Percentiles rank a stretch among this genome's conserved stretches.
Evolutionary conservation across 1,139 yeast genomes (phyloP).

Genomic region (Petasospora rhodanensis): DNA sequence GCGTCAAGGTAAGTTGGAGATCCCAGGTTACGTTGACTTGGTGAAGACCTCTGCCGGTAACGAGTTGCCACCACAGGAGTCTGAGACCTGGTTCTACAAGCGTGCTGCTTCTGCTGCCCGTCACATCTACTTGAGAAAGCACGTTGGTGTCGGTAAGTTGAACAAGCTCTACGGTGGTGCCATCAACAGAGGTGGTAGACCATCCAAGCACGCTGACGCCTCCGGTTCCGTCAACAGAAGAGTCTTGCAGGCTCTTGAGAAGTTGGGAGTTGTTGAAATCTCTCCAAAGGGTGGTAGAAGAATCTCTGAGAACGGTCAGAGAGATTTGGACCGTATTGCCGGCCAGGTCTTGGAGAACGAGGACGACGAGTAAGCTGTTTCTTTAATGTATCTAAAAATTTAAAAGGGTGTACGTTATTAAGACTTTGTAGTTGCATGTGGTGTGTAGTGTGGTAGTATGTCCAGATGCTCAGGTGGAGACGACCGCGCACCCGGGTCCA

Average conservation of each 20-base stretch:
- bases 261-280: slow-evolving; percentile 95
- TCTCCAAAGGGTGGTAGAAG: slow-evolving; percentile 99
- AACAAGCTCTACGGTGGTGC: slow-evolving; percentile 99
- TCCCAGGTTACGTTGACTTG: slow-evolving; percentile 99
- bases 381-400: slow-evolving; percentile 8
- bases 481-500: no score
- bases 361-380: slow-evolving; percentile 54
- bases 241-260: slow-evolving; percentile 96
- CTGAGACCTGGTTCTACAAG: slow-evolving; percentile 99
- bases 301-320: slow-evolving; percentile 99
- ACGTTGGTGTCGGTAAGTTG: slow-evolving; percentile 98
- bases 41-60: slow-evolving; percentile 99
- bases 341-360: slow-evolving; percentile 96
- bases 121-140: slow-evolving; percentile 99
- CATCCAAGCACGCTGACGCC: slow-evolving; percentile 98
- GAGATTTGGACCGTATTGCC: slow-evolving; percentile 99
- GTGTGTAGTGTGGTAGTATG: no score
- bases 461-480: background rate
- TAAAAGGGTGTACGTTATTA: slow-evolving; percentile 11
- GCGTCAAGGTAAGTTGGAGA: slow-evolving; percentile 99
- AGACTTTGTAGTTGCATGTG: background rate
- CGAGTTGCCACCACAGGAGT: slow-evolving; percentile 99
- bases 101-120: slow-evolving; percentile 99
- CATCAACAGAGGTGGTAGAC: slow-evolving; percentile 98
- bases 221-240: slow-evolving; percentile 99